A percentile compares a stretch with the other conserved stretches of the same genome.
phyloP scores from a whole-genome alignment of 2,329 filamentous ascomycete genomes.

The Phoma sp. region DNA sequence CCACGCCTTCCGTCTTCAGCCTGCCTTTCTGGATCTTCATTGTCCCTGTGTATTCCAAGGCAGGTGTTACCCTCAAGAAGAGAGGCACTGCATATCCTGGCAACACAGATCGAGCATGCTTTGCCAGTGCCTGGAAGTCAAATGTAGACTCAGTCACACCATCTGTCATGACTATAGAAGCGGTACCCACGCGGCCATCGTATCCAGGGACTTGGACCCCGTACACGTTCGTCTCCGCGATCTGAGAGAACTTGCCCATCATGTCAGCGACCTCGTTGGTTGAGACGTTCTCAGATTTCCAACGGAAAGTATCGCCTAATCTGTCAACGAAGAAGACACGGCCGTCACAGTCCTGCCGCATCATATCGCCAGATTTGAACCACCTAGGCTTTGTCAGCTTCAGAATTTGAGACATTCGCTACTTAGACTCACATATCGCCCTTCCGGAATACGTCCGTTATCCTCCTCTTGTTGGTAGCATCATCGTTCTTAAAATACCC shows the following conservation, averaged over 20 bases:
- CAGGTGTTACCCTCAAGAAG: slow-evolving; percentile 49
- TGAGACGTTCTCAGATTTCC: slow-evolving; percentile 55
- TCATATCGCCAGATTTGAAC: slow-evolving; percentile 49
- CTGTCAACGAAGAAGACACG: slow-evolving; percentile 48
- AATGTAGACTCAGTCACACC: slow-evolving; percentile 38
- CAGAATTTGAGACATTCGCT: too few relatives aligned
- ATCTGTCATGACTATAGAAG: slow-evolving; percentile 48
- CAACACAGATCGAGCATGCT: slow-evolving; percentile 48
- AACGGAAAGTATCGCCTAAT: slow-evolving; percentile 49
- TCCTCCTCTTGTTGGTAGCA: slow-evolving; percentile 39
- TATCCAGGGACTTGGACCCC: slow-evolving; percentile 52
- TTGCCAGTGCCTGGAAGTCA: slow-evolving; percentile 46
- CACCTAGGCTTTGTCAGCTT: slow-evolving; percentile 27
- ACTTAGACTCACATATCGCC: slow-evolving; percentile 44
- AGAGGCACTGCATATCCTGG: slow-evolving; percentile 55
- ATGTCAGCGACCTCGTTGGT: slow-evolving; percentile 54
- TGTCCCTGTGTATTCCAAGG: slow-evolving; percentile 54
- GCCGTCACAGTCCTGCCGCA: slow-evolving; percentile 43
- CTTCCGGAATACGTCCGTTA: slow-evolving; percentile 46
- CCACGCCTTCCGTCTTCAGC: slow-evolving; percentile 52
- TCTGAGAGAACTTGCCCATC: slow-evolving; percentile 48
- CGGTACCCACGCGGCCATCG: slow-evolving; percentile 54
- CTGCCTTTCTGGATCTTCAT: slow-evolving; percentile 55
- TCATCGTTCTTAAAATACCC: slow-evolving; percentile 45
- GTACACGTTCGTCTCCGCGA: slow-evolving; percentile 54